Evolutionary conservation across 1,284 basidiomycete genomes (phyloP), one percentile per base, ranked within the genome.

Genomic region (Ceraceosorus guamensis): DNA sequence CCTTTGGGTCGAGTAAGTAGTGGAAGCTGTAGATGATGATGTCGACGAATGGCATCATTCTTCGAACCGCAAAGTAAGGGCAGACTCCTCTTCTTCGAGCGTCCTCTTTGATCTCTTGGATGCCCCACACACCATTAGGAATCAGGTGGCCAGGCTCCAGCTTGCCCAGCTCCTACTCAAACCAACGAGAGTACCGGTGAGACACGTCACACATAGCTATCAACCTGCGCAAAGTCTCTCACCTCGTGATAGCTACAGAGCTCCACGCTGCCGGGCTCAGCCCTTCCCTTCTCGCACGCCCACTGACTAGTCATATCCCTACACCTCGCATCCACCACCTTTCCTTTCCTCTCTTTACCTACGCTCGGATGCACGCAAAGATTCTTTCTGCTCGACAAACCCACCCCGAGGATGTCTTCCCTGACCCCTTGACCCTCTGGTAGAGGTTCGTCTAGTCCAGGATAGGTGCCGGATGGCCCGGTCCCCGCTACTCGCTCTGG

Each of bases 1-100:
- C 91, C 79, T 99, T 99, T 0, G 95, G 95, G 78, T 99, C 95
- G 46, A 99, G 83, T 30, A 99, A 82, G 76, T 99, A 99, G 77
- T 98, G 95, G 79, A 98, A 99, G 35, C 93, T 97, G 78, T 97
- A 99, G 77, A 99, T 97, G 77, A 99, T 85, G 62, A 98, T 83
- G 77, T 96, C 89, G 55, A 90, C 88, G 75, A 92, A 95, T 0
- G 91, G 87, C 83, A 99, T 87, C 93, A 97, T 98, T 71, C 95
- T 80, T 65, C 95, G 86, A 31, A 98, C 88, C 8, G 89, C 86
- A 76, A 98, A 99, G 78, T 99, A 99, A 0, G 95, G 95, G 73
- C 95, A 99, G 53, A 88, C 83, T 3, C 85, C 84, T 60, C 89
- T 86, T 54, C 92, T 86, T 57, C 85, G 84, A 7, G 91, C 92